Percentiles rank a stretch among this genome's conserved stretches.
Evolutionary conservation across 352 stramenopile species (phyloP).

Genomic region (Pythium folliculosum): DNA sequence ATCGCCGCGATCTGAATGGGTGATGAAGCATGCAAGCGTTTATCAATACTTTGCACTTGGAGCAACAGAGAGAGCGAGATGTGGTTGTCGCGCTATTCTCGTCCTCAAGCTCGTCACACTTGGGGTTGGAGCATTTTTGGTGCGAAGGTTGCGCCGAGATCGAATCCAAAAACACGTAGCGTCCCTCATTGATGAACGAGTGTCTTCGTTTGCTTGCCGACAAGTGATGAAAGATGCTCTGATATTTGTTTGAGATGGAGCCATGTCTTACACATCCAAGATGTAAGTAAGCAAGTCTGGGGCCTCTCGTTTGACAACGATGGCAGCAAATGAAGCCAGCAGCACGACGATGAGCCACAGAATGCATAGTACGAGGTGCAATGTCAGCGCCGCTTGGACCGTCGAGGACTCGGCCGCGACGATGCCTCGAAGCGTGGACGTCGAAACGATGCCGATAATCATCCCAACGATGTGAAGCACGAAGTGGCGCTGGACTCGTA

Average conservation of each 20-base stretch:
- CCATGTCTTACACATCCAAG: slow-evolving; percentile 37
- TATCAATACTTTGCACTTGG: too few species aligned
- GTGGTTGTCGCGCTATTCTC: too few species aligned
- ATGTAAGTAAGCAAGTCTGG: slow-evolving; percentile 49
- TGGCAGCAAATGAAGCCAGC: slow-evolving; percentile 38
- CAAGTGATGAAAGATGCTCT: too few species aligned
- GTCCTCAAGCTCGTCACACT: too few species aligned
- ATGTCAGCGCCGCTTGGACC: slow-evolving; percentile 32
- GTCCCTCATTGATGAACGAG: too few species aligned
- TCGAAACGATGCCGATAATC: slow-evolving; percentile 46
- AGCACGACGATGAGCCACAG: slow-evolving; percentile 44
- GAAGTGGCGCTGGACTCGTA: slow-evolving; percentile 53
- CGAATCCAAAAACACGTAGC: too few species aligned
- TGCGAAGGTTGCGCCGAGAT: too few species aligned
- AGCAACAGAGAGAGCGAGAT: too few species aligned
- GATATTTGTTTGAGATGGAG: neutral
- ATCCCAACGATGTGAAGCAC: slow-evolving; percentile 41
- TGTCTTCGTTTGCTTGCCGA: too few species aligned
- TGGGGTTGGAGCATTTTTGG: too few species aligned
- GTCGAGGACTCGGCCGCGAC: slow-evolving; percentile 19
- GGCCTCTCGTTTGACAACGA: slow-evolving; percentile 45
- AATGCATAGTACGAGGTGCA: slow-evolving; percentile 51
- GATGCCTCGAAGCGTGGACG: slow-evolving; percentile 20
- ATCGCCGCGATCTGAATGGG: too few species aligned
- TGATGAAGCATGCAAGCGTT: too few species aligned